Evolutionary conservation across 2,329 filamentous ascomycete species (phyloP).

Genomic region (Claviceps humidiphila): DNA sequence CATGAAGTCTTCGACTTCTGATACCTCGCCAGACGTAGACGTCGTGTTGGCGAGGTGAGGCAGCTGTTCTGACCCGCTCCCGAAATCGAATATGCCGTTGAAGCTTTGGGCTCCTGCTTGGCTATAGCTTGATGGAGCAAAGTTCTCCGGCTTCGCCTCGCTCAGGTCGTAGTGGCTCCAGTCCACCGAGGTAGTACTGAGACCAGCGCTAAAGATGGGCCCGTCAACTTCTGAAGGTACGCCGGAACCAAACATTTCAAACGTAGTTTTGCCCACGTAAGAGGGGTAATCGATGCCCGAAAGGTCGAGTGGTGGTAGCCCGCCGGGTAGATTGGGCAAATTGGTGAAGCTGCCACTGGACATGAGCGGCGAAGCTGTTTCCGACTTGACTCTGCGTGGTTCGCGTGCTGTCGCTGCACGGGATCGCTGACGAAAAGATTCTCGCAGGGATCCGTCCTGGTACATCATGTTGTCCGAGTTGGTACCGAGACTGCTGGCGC

Average conservation of each 20-base stretch:
- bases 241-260: slow-evolving; percentile 39
- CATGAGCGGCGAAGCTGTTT: slow-evolving; percentile 46
- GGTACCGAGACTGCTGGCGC: slow-evolving; percentile 34
- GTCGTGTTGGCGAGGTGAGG: slow-evolving; percentile 41
- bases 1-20: slow-evolving; percentile 49
- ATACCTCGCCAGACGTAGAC: slow-evolving; percentile 54
- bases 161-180: slow-evolving; percentile 33
- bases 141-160: slow-evolving; percentile 32
- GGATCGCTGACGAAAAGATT: slow-evolving; percentile 17
- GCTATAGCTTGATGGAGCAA: slow-evolving; percentile 41
- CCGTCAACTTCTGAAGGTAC: slow-evolving; percentile 38
- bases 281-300: slow-evolving; percentile 39
- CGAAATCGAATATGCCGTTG: slow-evolving; percentile 37
- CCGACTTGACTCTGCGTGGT: slow-evolving; percentile 45
- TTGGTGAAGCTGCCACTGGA: slow-evolving; percentile 36
- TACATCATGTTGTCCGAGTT: slow-evolving; percentile 28
- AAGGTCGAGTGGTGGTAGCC: slow-evolving; percentile 44
- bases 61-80: slow-evolving; percentile 39
- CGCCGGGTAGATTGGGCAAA: slow-evolving; percentile 36
- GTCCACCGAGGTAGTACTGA: slow-evolving; percentile 40
- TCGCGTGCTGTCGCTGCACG: slow-evolving; percentile 27
- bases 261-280: slow-evolving; percentile 30
- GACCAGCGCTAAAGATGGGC: slow-evolving; percentile 48
- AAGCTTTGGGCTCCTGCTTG: slow-evolving; percentile 38
- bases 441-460: slow-evolving; percentile 22